Base-by-base conservation (phyloP, 371 early-diverging fungal genomes). In the Capniomyces stellatus region DNA sequence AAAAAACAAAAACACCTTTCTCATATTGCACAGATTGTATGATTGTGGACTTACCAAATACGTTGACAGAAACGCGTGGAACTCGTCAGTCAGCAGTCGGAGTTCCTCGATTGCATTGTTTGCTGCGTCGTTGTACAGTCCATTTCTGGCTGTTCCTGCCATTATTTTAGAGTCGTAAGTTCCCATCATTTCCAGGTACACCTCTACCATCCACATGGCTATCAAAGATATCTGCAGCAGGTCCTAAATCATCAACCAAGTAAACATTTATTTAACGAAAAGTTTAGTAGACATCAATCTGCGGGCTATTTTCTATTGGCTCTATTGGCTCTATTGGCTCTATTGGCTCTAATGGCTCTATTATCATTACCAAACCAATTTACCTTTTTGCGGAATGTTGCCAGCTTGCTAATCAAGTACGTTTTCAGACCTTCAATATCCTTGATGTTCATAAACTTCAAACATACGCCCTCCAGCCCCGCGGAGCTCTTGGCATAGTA, bases 161-260 rank as follows among this genome's bases (percentile, higher is more conserved):
- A 85, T 43, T 8, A 62, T 27, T 56, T 40, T 62, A 62, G 82
- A 80, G 27, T 85, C 84, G 6, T 83, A 53, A 12, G 74, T 66
- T 58, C 88, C 84, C 51, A 92, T 60, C 54, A 79, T 75, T 49
- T 76, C 72, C 24, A 92, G 68, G 55, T 81, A 87, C 18, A 92
- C 65, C 61, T 92, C 92, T 8, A 89, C 74, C 3, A 90, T 74
- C 93, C 93, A 93, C 39, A 83, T 88, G 1, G 81, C 77, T 8
- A 92, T 55, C 41, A 93, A 70, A 2, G 83, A 82, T 43, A 71
- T 76, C 71, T 93, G 92, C 0, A 81, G 84, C 2, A 70, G 67
- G 56, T 91, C 87, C 81, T 87, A 63, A 13, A 40, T 15, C 13
- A 40, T 15, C 19, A 40, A 40, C 19, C 19, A 13, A 19, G 41